Conservation (phyloP, 2,329 filamentous ascomycete genomes). For the Blumeria hordei region DNA sequence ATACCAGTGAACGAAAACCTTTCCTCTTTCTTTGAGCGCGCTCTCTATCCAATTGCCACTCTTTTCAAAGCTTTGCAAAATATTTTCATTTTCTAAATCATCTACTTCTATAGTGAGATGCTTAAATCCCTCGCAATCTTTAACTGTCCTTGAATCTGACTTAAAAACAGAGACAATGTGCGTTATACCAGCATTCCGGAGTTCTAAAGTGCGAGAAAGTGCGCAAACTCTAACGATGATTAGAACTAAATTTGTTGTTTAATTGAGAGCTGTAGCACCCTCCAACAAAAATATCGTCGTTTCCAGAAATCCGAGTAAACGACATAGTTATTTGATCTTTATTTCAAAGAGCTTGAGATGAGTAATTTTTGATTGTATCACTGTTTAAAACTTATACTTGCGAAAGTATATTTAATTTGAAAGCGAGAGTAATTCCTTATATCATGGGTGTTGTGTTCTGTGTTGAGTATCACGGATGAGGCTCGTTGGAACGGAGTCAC, state of each 20-base stretch:
- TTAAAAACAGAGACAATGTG: conserved; percentile 71
- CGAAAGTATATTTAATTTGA: too few relatives aligned
- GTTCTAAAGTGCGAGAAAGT: conserved; percentile 5
- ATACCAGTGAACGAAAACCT: conserved; percentile 48
- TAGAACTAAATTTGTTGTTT: conserved; percentile 7
- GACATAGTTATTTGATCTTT: too few relatives aligned
- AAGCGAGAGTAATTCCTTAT: too few relatives aligned
- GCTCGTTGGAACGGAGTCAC: too few relatives aligned
- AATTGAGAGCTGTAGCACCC: conserved; percentile 24
- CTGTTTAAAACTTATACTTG: too few relatives aligned
- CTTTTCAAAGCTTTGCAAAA: conserved; percentile 55
- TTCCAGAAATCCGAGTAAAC: conserved; percentile 34
- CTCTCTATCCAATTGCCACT: conserved; percentile 66
- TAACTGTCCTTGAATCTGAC: conserved; percentile 31
- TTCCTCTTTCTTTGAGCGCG: conserved; percentile 37
- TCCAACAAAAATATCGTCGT: conserved; percentile 52
- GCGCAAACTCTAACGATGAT: conserved; percentile 9
- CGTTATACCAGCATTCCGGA: conserved; percentile 55
- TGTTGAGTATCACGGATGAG: too few relatives aligned
- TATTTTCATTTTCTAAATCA: conserved; percentile 72
- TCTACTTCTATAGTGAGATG: conserved; percentile 69
- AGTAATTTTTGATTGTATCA: too few relatives aligned
- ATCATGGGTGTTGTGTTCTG: too few relatives aligned
- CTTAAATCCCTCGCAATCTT: conserved; percentile 32
- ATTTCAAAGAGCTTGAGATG: too few relatives aligned